Conservation (phyloP, 2,329 filamentous ascomycete species). For the Fusarium brevicatenulatum region DNA sequence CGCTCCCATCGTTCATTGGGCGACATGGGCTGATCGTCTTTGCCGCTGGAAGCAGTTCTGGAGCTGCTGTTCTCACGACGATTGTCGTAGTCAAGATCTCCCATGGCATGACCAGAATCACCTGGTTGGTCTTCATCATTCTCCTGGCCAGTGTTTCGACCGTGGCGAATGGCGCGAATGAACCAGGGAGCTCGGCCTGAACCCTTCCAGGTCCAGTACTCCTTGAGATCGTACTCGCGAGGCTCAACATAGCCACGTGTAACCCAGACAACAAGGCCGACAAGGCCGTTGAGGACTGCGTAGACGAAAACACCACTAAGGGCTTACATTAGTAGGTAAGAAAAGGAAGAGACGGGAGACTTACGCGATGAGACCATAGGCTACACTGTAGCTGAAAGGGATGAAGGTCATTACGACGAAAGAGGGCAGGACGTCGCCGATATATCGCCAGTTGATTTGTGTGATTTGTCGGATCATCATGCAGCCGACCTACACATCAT, state of each 20-base stretch:
- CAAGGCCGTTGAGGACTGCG: slow-evolving; percentile 59
- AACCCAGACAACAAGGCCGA: slow-evolving; percentile 57
- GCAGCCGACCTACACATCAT: slow-evolving; percentile 68
- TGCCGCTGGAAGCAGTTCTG: slow-evolving; percentile 34
- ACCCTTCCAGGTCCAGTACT: slow-evolving; percentile 66
- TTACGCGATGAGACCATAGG: slow-evolving; percentile 79
- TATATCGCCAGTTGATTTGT: slow-evolving; percentile 80
- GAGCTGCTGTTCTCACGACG: slow-evolving; percentile 31
- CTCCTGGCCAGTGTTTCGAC: not conserved
- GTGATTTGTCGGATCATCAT: slow-evolving; percentile 82
- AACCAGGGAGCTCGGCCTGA: slow-evolving; percentile 60
- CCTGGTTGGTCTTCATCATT: slow-evolving; percentile 13
- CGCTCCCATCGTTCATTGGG: slow-evolving; percentile 29
- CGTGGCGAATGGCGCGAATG: slow-evolving; percentile 51
- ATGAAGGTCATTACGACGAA: slow-evolving; percentile 81
- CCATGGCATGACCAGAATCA: slow-evolving; percentile 22
- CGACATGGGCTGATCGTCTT: slow-evolving; percentile 40
- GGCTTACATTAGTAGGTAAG: slow-evolving; percentile 8
- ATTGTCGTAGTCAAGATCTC: slow-evolving; percentile 9
- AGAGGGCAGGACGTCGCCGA: slow-evolving; percentile 79
- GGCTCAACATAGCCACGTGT: slow-evolving; percentile 58
- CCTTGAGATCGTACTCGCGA: slow-evolving; percentile 63
- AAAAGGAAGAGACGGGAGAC: slow-evolving; percentile 40
- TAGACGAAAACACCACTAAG: slow-evolving; percentile 64
- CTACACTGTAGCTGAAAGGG: slow-evolving; percentile 82